Evolutionary conservation across 1,284 basidiomycete genomes (phyloP).

Genomic region (Moniliella sp.): DNA sequence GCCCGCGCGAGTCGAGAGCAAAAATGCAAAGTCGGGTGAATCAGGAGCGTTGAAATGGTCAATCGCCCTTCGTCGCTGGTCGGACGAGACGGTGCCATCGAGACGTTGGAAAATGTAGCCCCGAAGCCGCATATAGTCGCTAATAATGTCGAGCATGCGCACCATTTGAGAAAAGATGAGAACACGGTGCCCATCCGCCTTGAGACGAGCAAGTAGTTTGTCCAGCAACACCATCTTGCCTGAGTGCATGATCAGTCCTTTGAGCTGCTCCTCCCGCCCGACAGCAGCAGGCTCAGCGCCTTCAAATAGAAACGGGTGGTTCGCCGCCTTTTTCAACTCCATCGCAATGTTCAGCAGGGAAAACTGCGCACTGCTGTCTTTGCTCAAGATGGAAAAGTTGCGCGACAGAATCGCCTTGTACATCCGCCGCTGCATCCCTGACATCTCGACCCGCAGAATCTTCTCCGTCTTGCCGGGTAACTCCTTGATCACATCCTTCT

Average conservation of each 20-base stretch:
- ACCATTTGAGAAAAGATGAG: constrained; percentile 76
- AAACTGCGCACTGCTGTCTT: constrained; percentile 53
- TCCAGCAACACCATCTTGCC: constrained; percentile 39
- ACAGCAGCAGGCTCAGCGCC: constrained; percentile 65
- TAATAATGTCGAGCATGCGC: constrained; percentile 89
- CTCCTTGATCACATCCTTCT: constrained; percentile 89
- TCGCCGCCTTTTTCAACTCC: constrained; percentile 38
- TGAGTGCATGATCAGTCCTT: constrained; percentile 36
- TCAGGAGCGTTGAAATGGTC: constrained; percentile 54
- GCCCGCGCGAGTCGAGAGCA: constrained; percentile 28
- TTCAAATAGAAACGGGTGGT: constrained; percentile 93
- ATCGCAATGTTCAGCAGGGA: constrained; percentile 44
- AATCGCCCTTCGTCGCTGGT: constrained; percentile 62
- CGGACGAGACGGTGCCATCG: constrained; percentile 53
- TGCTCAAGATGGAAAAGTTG: constrained; percentile 80
- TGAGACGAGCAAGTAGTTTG: constrained; percentile 36
- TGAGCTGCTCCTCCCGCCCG: constrained; percentile 49
- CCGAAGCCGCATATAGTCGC: constrained; percentile 77
- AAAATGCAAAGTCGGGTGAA: constrained; percentile 44
- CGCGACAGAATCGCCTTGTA: constrained; percentile 96
- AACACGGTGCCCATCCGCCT: constrained; percentile 37
- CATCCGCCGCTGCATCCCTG: constrained; percentile 82
- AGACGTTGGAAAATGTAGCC: constrained; percentile 64
- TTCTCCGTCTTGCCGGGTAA: constrained; percentile 94
- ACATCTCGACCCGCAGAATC: constrained; percentile 93